phyloP scores from a whole-genome alignment of 768 basidiomycete species.

The Glaciozyma martinii region DNA sequence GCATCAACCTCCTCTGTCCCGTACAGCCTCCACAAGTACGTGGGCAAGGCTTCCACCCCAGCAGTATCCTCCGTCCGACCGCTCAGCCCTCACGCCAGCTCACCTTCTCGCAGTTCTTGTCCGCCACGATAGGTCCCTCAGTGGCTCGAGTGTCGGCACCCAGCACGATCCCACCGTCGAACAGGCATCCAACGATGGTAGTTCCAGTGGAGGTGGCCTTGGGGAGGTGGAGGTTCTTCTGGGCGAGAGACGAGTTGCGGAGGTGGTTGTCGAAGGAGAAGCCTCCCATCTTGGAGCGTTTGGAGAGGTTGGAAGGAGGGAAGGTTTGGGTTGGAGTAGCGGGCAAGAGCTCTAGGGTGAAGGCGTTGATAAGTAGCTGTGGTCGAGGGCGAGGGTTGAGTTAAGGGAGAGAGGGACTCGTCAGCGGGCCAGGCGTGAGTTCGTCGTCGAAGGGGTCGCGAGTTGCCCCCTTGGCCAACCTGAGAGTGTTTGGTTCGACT shows the following conservation, averaged over 20 bases:
- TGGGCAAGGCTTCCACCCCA: too few relatives aligned
- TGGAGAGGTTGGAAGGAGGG: too few relatives aligned
- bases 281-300: slow-evolving; percentile 9
- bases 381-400: too few relatives aligned
- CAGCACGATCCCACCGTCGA: slow-evolving; percentile 80
- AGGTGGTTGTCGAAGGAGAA: slow-evolving; percentile 33
- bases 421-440: too few relatives aligned
- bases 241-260: slow-evolving; percentile 29
- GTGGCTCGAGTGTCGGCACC: slow-evolving; percentile 97
- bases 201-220: slow-evolving; percentile 50
- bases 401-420: too few relatives aligned
- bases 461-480: too few relatives aligned
- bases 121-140: slow-evolving; percentile 84
- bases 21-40: background rate
- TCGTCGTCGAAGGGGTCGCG: too few relatives aligned
- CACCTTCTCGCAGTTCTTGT: slow-evolving; percentile 99
- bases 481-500: too few relatives aligned
- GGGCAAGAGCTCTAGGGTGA: too few relatives aligned
- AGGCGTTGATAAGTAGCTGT: too few relatives aligned
- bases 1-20: background rate
- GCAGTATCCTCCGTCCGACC: background rate
- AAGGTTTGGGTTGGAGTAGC: too few relatives aligned
- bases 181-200: slow-evolving; percentile 89
- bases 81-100: slow-evolving; percentile 16
- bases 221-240: slow-evolving; percentile 23